These are phyloP conservation scores for Dothideomycetes sp. DNA, from an alignment of 2,329 filamentous ascomycete genomes.

Conservation along the genomic window DNA sequence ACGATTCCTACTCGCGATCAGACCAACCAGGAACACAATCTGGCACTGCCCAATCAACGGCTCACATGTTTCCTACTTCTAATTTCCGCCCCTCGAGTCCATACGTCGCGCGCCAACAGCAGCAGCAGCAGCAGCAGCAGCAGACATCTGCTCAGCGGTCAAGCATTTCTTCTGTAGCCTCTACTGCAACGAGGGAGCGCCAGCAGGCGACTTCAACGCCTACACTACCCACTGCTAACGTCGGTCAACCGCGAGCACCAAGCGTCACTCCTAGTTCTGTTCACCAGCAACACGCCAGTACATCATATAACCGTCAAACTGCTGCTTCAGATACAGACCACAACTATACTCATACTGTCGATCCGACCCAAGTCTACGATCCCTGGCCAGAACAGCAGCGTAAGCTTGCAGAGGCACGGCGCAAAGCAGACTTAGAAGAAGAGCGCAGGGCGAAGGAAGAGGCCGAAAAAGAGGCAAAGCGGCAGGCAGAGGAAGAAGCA, in stretches of 20 bases:
- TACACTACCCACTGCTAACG: background rate
- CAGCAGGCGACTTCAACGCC: background rate
- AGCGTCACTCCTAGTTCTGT: slow-evolving; percentile 14
- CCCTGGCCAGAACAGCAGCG: slow-evolving; percentile 42
- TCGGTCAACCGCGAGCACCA: slow-evolving; percentile 12
- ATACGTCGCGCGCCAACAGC: slow-evolving; percentile 5
- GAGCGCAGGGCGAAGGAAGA: slow-evolving; percentile 23
- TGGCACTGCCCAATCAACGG: slow-evolving; percentile 2
- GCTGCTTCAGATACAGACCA: slow-evolving; percentile 16
- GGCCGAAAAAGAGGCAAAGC: slow-evolving; percentile 21
- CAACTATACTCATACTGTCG: slow-evolving; percentile 36
- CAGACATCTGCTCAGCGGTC: background rate
- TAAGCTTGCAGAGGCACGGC: slow-evolving; percentile 27
- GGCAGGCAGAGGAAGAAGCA: slow-evolving; percentile 23
- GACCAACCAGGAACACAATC: slow-evolving; percentile 9
- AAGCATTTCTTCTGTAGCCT: background rate
- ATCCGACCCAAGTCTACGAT: slow-evolving; percentile 47
- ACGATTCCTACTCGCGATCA: slow-evolving; percentile 5
- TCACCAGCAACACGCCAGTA: slow-evolving; percentile 15
- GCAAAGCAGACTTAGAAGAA: slow-evolving; percentile 29
- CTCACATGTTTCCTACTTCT: slow-evolving; percentile 1
- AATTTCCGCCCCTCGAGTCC: slow-evolving; percentile 8
- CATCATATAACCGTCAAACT: slow-evolving; percentile 16
- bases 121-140: background rate
- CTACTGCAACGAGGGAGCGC: slow-evolving; percentile 1